Base-by-base conservation (phyloP, 352 stramenopile genomes). In the Phytophthora uliginosa region DNA sequence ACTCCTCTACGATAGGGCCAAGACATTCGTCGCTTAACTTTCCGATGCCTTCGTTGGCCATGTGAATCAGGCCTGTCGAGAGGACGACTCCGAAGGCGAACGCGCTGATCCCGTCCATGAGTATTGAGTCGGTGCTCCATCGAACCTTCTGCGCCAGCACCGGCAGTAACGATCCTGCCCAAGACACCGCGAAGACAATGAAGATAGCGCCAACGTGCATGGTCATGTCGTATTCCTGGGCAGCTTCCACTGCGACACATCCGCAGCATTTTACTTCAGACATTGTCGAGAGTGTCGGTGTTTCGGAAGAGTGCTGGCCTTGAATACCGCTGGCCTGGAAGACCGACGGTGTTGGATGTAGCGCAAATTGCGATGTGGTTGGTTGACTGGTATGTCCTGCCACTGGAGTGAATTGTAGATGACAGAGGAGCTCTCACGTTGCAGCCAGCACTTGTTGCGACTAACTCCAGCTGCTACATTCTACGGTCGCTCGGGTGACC, bases 81-180 rank as follows among this genome's bases (percentile, higher is more conserved):
- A 92, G 74, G 45, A 94, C 81, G 3, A 91, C 83, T 51, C 86
- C 86, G 58, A 83, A 85, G 6, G 79, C 77, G 34, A 91, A 86
- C 1, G 81, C 66, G 31, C 84, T 77, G 36, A 89, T 73, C 36
- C 67, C 78, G 40, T 84, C 71, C 59, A 90, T 78, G 7, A 78
- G 31, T 5, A 82, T 67, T 15, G 73, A 69, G 18, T 80, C 70
- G 22, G 67, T 42, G 7, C 34, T 61, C 10, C 50, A 60, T 20
- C 67, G 59, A 8, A 83, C 68, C 15, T 78, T 71, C 57, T 64
- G 71, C 2, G 71, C 64, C 12, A 86, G 15, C 17, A 88, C 64
- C 6, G 82, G 80, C 15, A 90, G 36, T 15, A 81, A 12, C n/a
- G 76, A 62, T 10, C 76, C 80, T 15, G 71, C 59, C 7, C 53